Evolutionary conservation across 139 green algal genomes (phyloP).

Genomic region (Microglena sp.): DNA sequence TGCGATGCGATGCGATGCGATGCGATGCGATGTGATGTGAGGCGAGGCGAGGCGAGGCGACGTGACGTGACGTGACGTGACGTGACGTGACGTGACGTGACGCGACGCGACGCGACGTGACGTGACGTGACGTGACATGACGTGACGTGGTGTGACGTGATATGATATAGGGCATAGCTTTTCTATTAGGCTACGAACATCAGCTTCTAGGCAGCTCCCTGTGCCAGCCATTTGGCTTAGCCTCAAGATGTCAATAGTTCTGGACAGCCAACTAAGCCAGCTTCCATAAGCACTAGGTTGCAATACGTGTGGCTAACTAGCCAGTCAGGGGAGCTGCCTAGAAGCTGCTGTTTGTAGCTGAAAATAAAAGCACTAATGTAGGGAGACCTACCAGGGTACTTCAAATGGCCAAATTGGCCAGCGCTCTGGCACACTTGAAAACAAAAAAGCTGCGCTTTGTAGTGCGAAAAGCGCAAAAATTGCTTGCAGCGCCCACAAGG

Average conservation of each 20-base stretch:
- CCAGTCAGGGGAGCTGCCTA: too few relatives aligned
- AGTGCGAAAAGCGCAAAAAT: too few relatives aligned
- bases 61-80: constrained; percentile 1
- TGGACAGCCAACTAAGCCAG: neutral
- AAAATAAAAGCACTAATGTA: too few relatives aligned
- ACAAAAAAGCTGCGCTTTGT: too few relatives aligned
- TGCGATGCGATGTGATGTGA: neutral
- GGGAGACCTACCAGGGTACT: too few relatives aligned
- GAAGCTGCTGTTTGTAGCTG: too few relatives aligned
- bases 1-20: neutral
- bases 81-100: neutral
- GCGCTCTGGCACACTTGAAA: too few relatives aligned
- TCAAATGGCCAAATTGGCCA: too few relatives aligned
- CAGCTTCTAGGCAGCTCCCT: neutral
- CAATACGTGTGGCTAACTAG: too few relatives aligned
- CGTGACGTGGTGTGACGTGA: neutral
- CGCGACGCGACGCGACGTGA: neutral
- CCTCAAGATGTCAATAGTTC: neutral
- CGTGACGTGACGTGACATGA: neutral
- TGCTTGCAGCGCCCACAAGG: too few relatives aligned
- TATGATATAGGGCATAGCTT: neutral
- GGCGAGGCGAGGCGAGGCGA: neutral
- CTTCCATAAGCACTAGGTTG: neutral
- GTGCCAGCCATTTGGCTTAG: neutral
- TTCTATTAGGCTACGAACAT: neutral